Conservation (phyloP, 768 basidiomycete species). For the Kwoniella mangroviensis region DNA sequence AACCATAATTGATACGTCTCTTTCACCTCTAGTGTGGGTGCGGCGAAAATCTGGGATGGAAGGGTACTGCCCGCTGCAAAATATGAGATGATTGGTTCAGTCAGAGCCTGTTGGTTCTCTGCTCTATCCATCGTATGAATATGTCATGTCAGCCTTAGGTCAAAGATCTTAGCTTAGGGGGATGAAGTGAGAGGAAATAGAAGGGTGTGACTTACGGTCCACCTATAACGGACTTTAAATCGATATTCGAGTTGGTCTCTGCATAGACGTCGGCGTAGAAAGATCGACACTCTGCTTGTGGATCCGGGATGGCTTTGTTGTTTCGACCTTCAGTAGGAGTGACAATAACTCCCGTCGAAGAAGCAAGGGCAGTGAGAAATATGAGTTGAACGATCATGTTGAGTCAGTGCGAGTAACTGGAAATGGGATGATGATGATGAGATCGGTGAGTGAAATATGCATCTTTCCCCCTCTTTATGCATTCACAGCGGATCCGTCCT, state of each 20-base stretch:
- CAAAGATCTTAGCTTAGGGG: not conserved
- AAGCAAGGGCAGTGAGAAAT: too few species aligned
- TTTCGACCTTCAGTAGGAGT: too few species aligned
- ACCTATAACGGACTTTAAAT: constrained; percentile 35
- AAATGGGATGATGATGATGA: too few species aligned
- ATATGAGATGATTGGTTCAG: constrained; percentile 15
- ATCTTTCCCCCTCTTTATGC: too few species aligned
- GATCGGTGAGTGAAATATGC: too few species aligned
- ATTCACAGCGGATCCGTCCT: too few species aligned
- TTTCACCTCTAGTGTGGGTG: constrained; percentile 23
- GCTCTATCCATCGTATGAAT: constrained; percentile 12
- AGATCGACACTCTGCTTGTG: constrained; percentile 24
- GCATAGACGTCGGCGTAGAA: constrained; percentile 41
- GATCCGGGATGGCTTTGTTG: too few species aligned
- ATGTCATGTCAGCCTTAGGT: not conserved
- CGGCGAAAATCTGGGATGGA: constrained; percentile 19
- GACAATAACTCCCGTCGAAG: too few species aligned
- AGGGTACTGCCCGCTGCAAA: constrained; percentile 29
- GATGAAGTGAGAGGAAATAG: not conserved
- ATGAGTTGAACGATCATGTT: too few species aligned
- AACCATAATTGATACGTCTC: constrained; percentile 40
- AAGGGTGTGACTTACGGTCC: constrained; percentile 31
- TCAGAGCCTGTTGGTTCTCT: constrained; percentile 35
- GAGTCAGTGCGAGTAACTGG: too few species aligned
- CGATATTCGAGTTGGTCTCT: constrained; percentile 26